Evolutionary conservation across 2,329 filamentous ascomycete species (phyloP), one percentile per base, ranked within the genome.

Genomic region (Alternaria sp.): DNA sequence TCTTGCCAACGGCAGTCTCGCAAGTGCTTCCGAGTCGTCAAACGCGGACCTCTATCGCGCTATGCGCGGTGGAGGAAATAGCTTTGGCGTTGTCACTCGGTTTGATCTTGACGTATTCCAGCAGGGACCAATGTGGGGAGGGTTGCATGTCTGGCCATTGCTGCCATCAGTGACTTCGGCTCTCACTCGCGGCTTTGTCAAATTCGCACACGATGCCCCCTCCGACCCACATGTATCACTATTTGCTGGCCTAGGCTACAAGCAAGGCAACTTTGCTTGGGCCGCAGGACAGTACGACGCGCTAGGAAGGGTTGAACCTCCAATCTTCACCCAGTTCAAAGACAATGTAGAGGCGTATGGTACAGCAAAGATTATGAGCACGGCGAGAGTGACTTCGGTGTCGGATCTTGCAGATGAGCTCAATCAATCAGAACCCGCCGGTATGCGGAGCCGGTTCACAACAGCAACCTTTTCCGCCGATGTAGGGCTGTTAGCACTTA

Each of bases 1-100:
- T 7, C 73, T 77, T 26, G 61, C 61, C 7, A 63, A 55, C 36
- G 65, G 63, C 6, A 28, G 28, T 11, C 20, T 62, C n/a, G 20
- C 56, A 4, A 52, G 14, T n/a, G 61, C 55, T 16, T 69, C 71
- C 18, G 70, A 69, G 3, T 59, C 66, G 38, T 36, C 74, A 22
- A 77, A 81, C 55, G 47, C 58, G 2, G 79, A 82, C 41, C 76
- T 80, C 7, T 80, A 75, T 65, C 67, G 61, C 39, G 76, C 75
- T 1, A 62, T 79, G n/a, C 72, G 75, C 14, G 77, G 77, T 20
- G 71, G 69, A 3, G 64, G 64, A 3, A 65, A 62, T 38, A 72
- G 69, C 39, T 71, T 71, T 44, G 81, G 71, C 24, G 55, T 73
- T 18, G 64, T 73, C 24, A 71, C 67, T 24, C 48, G 51, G 7